Evolutionary conservation across 2,329 filamentous ascomycete species (phyloP).

Genomic region (Bimuria novae-zelandiae): DNA sequence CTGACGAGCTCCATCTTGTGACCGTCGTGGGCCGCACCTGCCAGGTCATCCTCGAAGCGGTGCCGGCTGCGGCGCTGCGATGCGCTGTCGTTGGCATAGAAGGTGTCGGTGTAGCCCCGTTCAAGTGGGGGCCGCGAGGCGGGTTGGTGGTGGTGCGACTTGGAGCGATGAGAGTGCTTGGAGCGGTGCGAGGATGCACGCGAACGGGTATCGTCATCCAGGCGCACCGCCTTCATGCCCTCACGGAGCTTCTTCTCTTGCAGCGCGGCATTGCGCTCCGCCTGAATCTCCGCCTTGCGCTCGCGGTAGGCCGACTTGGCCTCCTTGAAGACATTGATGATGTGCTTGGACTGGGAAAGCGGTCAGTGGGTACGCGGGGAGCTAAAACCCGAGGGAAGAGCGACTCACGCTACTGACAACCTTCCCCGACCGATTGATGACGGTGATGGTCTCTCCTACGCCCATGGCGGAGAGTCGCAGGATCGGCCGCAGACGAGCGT

Average conservation of each 20-base stretch:
- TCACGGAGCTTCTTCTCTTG: constrained; percentile 65
- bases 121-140: constrained; percentile 44
- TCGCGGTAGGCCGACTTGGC: constrained; percentile 86
- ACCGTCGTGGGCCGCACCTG: constrained; percentile 30
- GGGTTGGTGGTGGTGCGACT: constrained; percentile 23
- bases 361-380: constrained; percentile 21
- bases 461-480: constrained; percentile 33
- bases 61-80: constrained; percentile 27
- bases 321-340: constrained; percentile 89
- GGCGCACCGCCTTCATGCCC: constrained; percentile 55
- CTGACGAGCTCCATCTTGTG: constrained; percentile 49
- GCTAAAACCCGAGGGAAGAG: constrained; percentile 10
- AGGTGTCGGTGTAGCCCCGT: constrained; percentile 53
- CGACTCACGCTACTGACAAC: constrained; percentile 80
- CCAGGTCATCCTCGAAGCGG: constrained; percentile 41
- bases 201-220: constrained; percentile 47
- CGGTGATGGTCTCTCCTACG: constrained; percentile 76
- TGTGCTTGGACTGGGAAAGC: constrained; percentile 75
- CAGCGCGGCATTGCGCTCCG: constrained; percentile 65
- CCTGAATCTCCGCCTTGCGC: constrained; percentile 80
- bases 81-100: constrained; percentile 48
- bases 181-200: constrained; percentile 37
- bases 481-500: constrained; percentile 20
- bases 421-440: constrained; percentile 90
- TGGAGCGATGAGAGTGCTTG: constrained; percentile 33